These are phyloP conservation scores for Houttuynia cordata DNA, from an alignment of 164 flowering plant genomes.

Conservation along the genomic window DNA sequence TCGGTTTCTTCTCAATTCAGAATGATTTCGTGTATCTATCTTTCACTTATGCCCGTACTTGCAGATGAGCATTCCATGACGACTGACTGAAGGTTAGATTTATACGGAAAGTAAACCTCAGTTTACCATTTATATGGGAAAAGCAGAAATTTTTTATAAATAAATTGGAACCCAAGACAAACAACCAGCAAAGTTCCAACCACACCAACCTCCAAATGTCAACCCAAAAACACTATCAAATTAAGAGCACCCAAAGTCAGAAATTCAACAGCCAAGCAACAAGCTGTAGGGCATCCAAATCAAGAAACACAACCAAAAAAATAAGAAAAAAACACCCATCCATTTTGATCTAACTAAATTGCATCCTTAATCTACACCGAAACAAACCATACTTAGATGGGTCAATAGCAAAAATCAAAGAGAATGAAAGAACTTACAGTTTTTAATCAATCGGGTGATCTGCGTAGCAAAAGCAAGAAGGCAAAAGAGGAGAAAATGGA, in stretches of 20 bases:
- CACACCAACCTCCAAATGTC: neutral
- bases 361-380: neutral
- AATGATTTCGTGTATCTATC: too few relatives aligned
- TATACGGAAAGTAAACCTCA: too few relatives aligned
- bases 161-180: neutral
- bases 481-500: neutral
- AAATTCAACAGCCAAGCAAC: neutral
- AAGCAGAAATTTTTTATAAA: neutral
- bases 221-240: too few relatives aligned
- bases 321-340: neutral
- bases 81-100: neutral
- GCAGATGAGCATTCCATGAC: neutral
- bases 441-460: constrained; percentile 11
- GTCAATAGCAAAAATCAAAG: neutral
- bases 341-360: too few relatives aligned
- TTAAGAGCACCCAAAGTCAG: neutral
- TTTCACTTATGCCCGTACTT: neutral
- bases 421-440: constrained; percentile 9
- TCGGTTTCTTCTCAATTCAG: too few relatives aligned
- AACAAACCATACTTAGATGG: neutral
- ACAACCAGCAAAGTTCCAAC: neutral
- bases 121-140: too few relatives aligned
- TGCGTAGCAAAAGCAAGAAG: constrained; percentile 7
- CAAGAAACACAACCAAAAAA: neutral
- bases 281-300: neutral